A percentile compares a stretch with the other conserved stretches of the same genome.
Conservation (phyloP, 2,329 filamentous ascomycete genomes). For the Thelonectria discophora region DNA sequence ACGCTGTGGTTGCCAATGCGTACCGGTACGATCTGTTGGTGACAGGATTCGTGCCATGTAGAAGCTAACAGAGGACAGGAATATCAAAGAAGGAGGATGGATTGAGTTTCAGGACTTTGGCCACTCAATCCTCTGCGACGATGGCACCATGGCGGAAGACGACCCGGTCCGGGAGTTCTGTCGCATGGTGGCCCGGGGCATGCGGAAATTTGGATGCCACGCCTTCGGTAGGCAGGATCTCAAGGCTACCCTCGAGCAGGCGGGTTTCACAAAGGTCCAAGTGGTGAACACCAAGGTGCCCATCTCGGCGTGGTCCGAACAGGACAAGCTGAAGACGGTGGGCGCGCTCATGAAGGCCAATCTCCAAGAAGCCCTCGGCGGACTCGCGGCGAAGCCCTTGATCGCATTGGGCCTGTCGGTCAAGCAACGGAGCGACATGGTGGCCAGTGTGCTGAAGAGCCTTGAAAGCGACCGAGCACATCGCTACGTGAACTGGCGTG, state of each 20-base stretch:
- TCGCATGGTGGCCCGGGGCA: slow-evolving; percentile 44
- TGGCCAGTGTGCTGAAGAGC: slow-evolving; percentile 44
- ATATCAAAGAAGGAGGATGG: slow-evolving; percentile 59
- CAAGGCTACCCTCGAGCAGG: slow-evolving; percentile 47
- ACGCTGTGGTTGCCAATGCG: slow-evolving; percentile 54
- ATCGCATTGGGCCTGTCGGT: slow-evolving; percentile 48
- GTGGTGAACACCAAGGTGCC: slow-evolving; percentile 55
- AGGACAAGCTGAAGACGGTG: slow-evolving; percentile 51
- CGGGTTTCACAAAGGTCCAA: slow-evolving; percentile 57
- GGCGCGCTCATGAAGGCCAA: slow-evolving; percentile 57
- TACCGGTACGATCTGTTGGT: slow-evolving; percentile 43
- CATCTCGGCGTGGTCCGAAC: slow-evolving; percentile 56
- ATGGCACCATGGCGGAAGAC: slow-evolving; percentile 53
- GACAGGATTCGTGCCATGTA: not conserved
- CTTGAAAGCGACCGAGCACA: slow-evolving; percentile 50
- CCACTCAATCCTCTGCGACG: slow-evolving; percentile 53
- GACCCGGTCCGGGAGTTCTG: slow-evolving; percentile 49
- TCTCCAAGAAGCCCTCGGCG: slow-evolving; percentile 53
- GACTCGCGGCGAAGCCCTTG: slow-evolving; percentile 54
- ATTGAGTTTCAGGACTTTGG: slow-evolving; percentile 60
- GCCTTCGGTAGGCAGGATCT: slow-evolving; percentile 49
- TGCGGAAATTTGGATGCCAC: slow-evolving; percentile 51
- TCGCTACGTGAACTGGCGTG: slow-evolving; percentile 54
- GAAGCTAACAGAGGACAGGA: slow-evolving; percentile 40
- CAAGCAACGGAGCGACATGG: slow-evolving; percentile 48